A percentile compares a stretch with the other conserved stretches of the same genome.
Evolutionary conservation across 768 basidiomycete genomes (phyloP).

Genomic region (Mycena alexandri): DNA sequence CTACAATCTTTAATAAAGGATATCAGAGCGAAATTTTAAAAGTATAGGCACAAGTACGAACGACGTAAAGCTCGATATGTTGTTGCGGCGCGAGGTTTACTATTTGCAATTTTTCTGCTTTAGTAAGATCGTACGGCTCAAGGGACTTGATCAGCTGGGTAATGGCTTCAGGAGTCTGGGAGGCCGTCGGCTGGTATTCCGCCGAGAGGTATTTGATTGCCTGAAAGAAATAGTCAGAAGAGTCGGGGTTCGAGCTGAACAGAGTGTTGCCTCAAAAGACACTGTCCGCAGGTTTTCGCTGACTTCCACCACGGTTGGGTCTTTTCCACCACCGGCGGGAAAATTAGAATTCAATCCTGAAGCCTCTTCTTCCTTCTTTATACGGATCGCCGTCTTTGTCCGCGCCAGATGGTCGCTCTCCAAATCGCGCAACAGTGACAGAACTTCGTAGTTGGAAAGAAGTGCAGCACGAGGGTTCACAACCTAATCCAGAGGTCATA

Average conservation of each 20-base stretch:
- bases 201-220: conserved; percentile 88
- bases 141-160: conserved; percentile 75
- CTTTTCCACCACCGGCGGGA: conserved; percentile 43
- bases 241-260: not conserved
- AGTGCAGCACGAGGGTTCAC: conserved; percentile 81
- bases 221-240: conserved; percentile 52
- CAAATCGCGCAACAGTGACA: conserved; percentile 80
- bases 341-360: conserved; percentile 47
- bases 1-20: conserved; percentile 83
- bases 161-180: conserved; percentile 77
- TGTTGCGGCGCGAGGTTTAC: conserved; percentile 90
- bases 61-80: conserved; percentile 90
- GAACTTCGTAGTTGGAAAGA: conserved; percentile 90
- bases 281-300: conserved; percentile 88
- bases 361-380: conserved; percentile 83
- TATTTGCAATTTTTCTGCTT: conserved; percentile 92
- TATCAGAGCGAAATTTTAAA: conserved; percentile 1
- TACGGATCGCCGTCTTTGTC: conserved; percentile 75
- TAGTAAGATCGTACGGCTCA: conserved; percentile 80
- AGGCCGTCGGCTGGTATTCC: conserved; percentile 74
- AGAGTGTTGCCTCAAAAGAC: conserved; percentile 81
- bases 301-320: conserved; percentile 64
- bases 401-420: conserved; percentile 80
- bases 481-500: conserved; percentile 59
- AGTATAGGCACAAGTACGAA: conserved; percentile 53